phyloP scores from a whole-genome alignment of 352 stramenopile species.

The Phytophthora kernoviae region DNA sequence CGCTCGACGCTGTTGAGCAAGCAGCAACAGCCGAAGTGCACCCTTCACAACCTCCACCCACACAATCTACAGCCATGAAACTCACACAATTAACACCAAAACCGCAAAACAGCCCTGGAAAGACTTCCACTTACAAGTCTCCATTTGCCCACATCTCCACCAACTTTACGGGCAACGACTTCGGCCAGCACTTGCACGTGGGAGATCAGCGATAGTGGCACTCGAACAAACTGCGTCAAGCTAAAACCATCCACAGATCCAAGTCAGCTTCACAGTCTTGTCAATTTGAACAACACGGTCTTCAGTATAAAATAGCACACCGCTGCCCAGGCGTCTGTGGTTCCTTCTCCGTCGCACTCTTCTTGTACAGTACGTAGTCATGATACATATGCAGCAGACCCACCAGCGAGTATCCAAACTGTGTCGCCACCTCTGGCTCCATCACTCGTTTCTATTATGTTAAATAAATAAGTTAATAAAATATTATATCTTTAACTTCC shows the following conservation, averaged over 20 bases:
- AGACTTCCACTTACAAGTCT: constrained; percentile 44
- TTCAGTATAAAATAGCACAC: constrained; percentile 31
- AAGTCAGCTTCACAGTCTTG: not conserved
- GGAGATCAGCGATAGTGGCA: constrained; percentile 80
- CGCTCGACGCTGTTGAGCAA: constrained; percentile 58
- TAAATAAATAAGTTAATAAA: constrained; percentile 1
- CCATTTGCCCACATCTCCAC: constrained; percentile 74
- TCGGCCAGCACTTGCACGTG: constrained; percentile 83
- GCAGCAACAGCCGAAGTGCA: constrained; percentile 65
- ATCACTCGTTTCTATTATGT: constrained; percentile 54
- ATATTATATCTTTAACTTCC: no score
- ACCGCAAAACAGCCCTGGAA: not conserved
- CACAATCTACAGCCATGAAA: constrained; percentile 54
- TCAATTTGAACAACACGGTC: not conserved
- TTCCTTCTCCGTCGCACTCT: constrained; percentile 21
- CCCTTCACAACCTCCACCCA: constrained; percentile 80
- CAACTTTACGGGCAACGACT: constrained; percentile 73
- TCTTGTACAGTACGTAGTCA: constrained; percentile 84
- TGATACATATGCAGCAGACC: constrained; percentile 81
- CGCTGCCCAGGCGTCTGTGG: constrained; percentile 24
- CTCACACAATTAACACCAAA: no score
- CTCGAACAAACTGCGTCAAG: constrained; percentile 57
- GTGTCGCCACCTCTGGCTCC: constrained; percentile 69
- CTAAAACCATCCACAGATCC: constrained; percentile 29
- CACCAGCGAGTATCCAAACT: constrained; percentile 81